Evolutionary conservation across 805 yeast genomes (phyloP).

Genomic region (Monosporozyma solicola): DNA sequence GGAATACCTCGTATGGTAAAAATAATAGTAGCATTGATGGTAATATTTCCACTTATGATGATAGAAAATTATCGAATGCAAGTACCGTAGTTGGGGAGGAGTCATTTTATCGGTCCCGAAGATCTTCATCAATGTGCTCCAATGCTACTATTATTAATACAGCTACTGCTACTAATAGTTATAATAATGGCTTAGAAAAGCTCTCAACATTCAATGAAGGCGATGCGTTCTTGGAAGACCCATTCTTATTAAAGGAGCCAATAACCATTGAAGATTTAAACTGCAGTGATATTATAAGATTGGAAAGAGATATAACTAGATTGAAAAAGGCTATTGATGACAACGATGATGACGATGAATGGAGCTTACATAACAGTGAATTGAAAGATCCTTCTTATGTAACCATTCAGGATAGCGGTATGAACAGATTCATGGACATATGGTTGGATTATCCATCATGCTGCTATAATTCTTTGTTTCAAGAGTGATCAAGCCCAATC

Average conservation of each 20-base stretch:
- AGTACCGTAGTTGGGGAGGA: constrained; percentile 1
- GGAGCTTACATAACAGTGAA: background rate
- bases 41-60: background rate
- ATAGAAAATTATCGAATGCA: constrained; percentile 4
- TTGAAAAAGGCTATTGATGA: background rate
- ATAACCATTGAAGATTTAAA: background rate
- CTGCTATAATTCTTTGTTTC: background rate
- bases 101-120: background rate
- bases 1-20: background rate
- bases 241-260: background rate
- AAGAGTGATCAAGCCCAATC: background rate
- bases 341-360: background rate
- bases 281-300: background rate
- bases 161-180: background rate
- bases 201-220: background rate
- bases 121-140: background rate
- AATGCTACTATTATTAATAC: background rate
- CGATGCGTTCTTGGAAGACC: background rate
- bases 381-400: background rate
- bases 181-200: background rate
- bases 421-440: background rate
- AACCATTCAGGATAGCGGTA: background rate
- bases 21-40: background rate
- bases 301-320: background rate
- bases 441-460: background rate